Base-by-base conservation (phyloP, 2,329 filamentous ascomycete species). In the Aspergillus tanneri region DNA sequence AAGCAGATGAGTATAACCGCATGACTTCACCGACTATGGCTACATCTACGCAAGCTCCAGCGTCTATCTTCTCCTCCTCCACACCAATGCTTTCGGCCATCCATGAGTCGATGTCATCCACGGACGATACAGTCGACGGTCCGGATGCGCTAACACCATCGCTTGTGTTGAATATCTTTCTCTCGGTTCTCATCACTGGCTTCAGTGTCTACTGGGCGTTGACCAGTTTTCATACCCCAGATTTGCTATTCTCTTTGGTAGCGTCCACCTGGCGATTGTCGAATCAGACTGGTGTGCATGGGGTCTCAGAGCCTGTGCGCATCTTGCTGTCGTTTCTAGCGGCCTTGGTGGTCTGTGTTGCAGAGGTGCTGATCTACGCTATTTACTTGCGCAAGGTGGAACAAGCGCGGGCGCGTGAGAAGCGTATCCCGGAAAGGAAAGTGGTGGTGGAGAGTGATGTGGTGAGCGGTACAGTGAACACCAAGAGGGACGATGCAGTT, bases 91-190 rank as follows among this genome's bases (percentile, higher is more conserved):
- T 79, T 81, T 54, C 72, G 70, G 7, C 77, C 76, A 0, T 71
- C 65, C 19, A 75, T 66, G 32, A 64, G 3, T n/a, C 43, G 16
- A 70, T 14, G 69, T 18, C 34, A 24, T 24, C 23, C 4, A 21
- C 5, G 32, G 21, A 35, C 79, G 49, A 61, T 74, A 16, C 43
- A 3, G 5, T 72, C 70, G 56, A 56, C 14, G 53, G 67, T 44
- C 39, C 57, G 6, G 77, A 78, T 48, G 74, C 82, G 55, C 61
- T 76, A 34, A 71, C 68, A 2, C 71, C 73, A 0, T 72, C 70
- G 34, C 76, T 97, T 6, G 90, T 97, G 43, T 78, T 95, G 61
- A 99, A 97, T 67, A 90, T 97, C 42, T 73, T 96, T 30, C 77
- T 96, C 44, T 95, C 89, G 43, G 87, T 96, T 44, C 74, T 92